Percentiles rank a stretch among this genome's conserved stretches.
These are phyloP conservation scores for Cymbopogon citratus DNA, from an alignment of 176 grass and related monocot genomes.

Conservation along the genomic window DNA sequence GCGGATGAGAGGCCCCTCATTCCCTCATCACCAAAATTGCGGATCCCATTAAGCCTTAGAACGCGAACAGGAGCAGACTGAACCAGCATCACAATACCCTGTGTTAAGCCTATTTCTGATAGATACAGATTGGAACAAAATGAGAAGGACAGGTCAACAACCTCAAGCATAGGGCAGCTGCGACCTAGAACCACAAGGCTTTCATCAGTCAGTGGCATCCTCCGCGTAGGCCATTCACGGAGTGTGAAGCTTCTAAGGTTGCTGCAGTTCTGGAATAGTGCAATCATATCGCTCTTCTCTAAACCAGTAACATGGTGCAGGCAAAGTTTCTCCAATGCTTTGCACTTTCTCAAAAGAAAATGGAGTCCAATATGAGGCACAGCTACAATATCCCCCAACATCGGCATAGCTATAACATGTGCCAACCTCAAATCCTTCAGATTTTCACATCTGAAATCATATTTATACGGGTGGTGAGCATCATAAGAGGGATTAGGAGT, in stretches of 20 bases:
- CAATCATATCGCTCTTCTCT: slow-evolving; percentile 38
- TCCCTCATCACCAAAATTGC: slow-evolving; percentile 34
- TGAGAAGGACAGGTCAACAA: slow-evolving; percentile 34
- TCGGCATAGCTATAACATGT: not conserved
- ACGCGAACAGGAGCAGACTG: slow-evolving; percentile 35
- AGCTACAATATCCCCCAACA: no score
- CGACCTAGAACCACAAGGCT: slow-evolving; percentile 38
- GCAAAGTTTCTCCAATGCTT: slow-evolving; percentile 34
- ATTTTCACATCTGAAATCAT: slow-evolving; percentile 21
- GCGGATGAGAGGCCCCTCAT: slow-evolving; percentile 35
- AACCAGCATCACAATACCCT: slow-evolving; percentile 37
- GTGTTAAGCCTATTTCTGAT: slow-evolving; percentile 28
- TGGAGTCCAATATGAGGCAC: slow-evolving; percentile 9
- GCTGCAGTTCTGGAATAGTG: slow-evolving; percentile 18
- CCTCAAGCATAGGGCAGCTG: slow-evolving; percentile 43
- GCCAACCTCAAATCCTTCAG: slow-evolving; percentile 44
- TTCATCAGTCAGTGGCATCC: slow-evolving; percentile 35
- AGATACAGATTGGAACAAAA: not conserved
- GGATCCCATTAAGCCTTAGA: slow-evolving; percentile 31
- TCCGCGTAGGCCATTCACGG: not conserved
- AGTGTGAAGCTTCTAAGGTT: slow-evolving; percentile 35
- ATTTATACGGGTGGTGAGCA: not conserved
- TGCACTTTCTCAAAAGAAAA: slow-evolving; percentile 25
- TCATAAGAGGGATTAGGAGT: not conserved
- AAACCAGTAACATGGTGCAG: slow-evolving; percentile 36